phyloP scores from a whole-genome alignment of 805 yeast species.

The Metschnikowia dekortorum region DNA sequence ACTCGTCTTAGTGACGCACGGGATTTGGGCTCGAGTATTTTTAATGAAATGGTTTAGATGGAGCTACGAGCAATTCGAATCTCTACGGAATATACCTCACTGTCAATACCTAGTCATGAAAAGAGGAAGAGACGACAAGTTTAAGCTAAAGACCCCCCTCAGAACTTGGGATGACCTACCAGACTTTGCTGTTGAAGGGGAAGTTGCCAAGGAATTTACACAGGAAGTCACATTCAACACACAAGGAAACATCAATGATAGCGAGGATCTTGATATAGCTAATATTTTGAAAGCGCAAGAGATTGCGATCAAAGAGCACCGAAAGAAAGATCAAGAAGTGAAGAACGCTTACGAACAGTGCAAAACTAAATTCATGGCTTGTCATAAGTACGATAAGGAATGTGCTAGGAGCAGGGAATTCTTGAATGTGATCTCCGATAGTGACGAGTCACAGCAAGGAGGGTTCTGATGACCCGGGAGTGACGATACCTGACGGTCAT shows the following conservation, averaged over 20 bases:
- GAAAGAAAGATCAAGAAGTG: constrained; percentile 40
- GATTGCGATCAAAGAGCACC: constrained; percentile 33
- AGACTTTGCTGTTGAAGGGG: constrained; percentile 36
- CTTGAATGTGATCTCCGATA: constrained; percentile 4
- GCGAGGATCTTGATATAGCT: constrained; percentile 36
- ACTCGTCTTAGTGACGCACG: constrained; percentile 84
- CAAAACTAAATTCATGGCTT: constrained; percentile 16
- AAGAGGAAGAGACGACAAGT: constrained; percentile 46
- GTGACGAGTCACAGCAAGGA: background rate
- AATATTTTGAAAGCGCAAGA: constrained; percentile 36
- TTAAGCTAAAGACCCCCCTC: constrained; percentile 55
- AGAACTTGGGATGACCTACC: constrained; percentile 68
- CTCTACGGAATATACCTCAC: constrained; percentile 76
- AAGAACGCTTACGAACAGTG: constrained; percentile 34
- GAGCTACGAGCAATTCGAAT: constrained; percentile 86
- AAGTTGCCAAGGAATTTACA: constrained; percentile 31
- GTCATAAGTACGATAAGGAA: constrained; percentile 15
- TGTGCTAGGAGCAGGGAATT: constrained; percentile 26
- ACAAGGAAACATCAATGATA: constrained; percentile 26
- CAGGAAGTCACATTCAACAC: constrained; percentile 38
- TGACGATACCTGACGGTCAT: background rate
- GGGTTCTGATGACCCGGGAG: background rate
- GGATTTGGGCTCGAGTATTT: constrained; percentile 91
- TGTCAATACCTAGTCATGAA: constrained; percentile 83
- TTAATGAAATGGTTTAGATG: constrained; percentile 93